These are phyloP conservation scores for Aquilaria agallochum DNA, from an alignment of 441 rosid genomes.

Conservation along the genomic window DNA sequence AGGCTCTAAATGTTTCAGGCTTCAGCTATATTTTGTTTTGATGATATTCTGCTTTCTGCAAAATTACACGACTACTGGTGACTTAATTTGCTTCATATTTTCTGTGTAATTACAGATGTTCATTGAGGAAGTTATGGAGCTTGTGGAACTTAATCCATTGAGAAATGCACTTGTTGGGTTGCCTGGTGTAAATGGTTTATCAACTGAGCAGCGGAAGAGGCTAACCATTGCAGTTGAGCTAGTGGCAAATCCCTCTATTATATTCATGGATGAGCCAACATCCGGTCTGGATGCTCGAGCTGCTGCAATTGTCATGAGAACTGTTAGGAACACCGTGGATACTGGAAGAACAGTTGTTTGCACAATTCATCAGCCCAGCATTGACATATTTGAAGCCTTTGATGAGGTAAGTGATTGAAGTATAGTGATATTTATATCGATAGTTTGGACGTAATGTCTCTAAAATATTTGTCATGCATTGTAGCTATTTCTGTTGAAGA, in stretches of 20 bases:
- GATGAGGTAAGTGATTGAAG: conserved; percentile 48
- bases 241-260: conserved; percentile 76
- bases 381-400: conserved; percentile 77
- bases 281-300: conserved; percentile 84
- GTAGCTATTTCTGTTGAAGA: conserved; percentile 67
- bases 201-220: conserved; percentile 80
- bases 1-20: not conserved
- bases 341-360: conserved; percentile 85
- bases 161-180: conserved; percentile 58
- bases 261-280: conserved; percentile 88
- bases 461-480: not conserved
- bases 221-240: conserved; percentile 78
- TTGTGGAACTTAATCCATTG: conserved; percentile 52
- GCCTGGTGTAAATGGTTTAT: conserved; percentile 77
- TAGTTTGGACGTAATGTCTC: too few species aligned
- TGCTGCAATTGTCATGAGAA: conserved; percentile 84
- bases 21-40: too few species aligned
- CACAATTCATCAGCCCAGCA: conserved; percentile 89
- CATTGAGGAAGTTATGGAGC: conserved; percentile 76
- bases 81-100: not conserved
- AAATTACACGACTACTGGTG: not conserved
- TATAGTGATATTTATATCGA: too few species aligned
- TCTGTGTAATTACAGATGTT: conserved; percentile 34
- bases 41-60: not conserved
- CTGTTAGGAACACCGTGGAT: conserved; percentile 80